Base-by-base conservation (phyloP, 2,329 filamentous ascomycete genomes). In the Fusarium bulbicola region DNA sequence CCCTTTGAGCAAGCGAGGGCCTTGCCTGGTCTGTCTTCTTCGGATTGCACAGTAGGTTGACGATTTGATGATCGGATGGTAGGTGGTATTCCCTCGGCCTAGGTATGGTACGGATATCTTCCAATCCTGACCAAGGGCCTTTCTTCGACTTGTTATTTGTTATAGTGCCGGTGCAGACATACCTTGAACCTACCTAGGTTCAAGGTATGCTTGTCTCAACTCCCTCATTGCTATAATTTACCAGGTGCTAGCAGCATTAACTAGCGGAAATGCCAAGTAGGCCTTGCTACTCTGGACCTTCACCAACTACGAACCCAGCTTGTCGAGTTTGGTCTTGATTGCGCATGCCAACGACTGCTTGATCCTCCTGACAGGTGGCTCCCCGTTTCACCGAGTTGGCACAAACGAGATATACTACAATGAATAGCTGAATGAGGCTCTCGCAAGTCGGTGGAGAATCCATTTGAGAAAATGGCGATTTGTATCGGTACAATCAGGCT, bases 181-280 rank as follows among this genome's bases (percentile, higher is more conserved):
- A n/a, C 46, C 21, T 49, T 32, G 32, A 32, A 36, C 34, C 34
- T 36, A n/a, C 7, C 11, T 43, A n/a, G 20, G 28, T 32, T 24
- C 46, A 50, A 60, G 64, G 50, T 40, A 40, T 58, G 63, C 69
- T 74, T 76, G 76, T 77, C 76, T 78, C 63, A 70, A 74, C 70
- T 74, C 70, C 74, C 74, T 76, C 66, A 63, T 63, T 75, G 46
- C 60, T 64, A 71, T 60, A 75, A 76, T 75, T 74, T 77, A 68
- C 66, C 59, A 70, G 46, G 54, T 57, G 39, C 53, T 59, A 59
- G 43, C 45, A 72, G 59, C 59, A 59, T 53, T 54, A 26, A 43
- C 42, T 18, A 45, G 34, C 40, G 40, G 52, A 46, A 59, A 54
- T 53, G 68, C 49, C 58, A 59, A 32, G 45, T 49, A 59, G 34